phyloP scores from a whole-genome alignment of 2,329 filamentous ascomycete species.

The Microsporum canis region DNA sequence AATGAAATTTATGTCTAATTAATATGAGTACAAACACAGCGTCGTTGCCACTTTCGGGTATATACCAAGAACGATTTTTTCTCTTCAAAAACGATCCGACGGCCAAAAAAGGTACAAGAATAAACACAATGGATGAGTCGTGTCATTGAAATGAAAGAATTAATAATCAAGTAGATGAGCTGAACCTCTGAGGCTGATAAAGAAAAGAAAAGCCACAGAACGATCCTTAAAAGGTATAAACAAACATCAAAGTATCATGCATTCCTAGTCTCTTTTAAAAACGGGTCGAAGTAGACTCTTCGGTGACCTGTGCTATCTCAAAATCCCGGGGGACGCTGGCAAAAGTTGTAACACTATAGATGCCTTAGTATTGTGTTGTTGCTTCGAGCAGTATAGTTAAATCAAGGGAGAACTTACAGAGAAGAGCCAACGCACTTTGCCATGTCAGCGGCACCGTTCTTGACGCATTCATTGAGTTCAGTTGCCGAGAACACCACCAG shows the following conservation, averaged over 20 bases:
- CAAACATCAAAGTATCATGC: slow-evolving; percentile 2
- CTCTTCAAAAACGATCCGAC: neutral
- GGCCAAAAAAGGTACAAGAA: slow-evolving; percentile 1
- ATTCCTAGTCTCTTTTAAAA: neutral
- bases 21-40: neutral
- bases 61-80: neutral
- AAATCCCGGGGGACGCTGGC: neutral
- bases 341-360: neutral
- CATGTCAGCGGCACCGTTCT: neutral
- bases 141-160: neutral
- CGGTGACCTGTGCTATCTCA: neutral
- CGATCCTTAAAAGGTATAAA: neutral
- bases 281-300: neutral
- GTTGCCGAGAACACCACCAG: neutral
- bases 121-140: neutral
- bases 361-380: neutral
- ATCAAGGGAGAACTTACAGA: neutral
- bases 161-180: neutral
- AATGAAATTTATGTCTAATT: neutral
- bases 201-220: neutral
- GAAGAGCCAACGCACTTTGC: neutral
- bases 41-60: neutral
- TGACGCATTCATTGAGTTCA: neutral
- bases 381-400: neutral
- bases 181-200: neutral